Conservation (phyloP, 163 green algal species). For the Trebouxia gelatinosa region DNA sequence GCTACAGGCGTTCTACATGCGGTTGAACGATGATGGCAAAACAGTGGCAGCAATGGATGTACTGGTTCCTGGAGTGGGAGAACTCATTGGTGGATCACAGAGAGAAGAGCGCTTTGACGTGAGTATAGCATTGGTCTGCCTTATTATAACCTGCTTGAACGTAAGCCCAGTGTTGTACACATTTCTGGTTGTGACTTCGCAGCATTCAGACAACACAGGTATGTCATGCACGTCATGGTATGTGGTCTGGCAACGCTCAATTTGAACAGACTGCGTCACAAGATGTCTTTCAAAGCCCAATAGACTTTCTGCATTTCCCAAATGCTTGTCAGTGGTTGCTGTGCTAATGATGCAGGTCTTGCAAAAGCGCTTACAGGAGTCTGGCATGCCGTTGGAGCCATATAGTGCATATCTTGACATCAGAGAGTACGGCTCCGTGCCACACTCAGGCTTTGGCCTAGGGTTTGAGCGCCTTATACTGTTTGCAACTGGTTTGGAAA, state of each 20-base stretch:
- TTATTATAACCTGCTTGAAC: neutral
- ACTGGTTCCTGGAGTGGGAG: slow-evolving; percentile 91
- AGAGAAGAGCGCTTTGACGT: slow-evolving; percentile 89
- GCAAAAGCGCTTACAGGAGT: slow-evolving; percentile 62
- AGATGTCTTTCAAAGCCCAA: no score
- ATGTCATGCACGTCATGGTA: no score
- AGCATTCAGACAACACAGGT: neutral
- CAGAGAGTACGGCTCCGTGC: slow-evolving; percentile 75
- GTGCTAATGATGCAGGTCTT: slow-evolving; percentile 68
- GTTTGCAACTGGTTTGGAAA: slow-evolving; percentile 93
- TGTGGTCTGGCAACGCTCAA: no score
- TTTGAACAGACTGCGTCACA: no score
- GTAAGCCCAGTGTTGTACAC: neutral
- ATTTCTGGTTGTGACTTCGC: neutral
- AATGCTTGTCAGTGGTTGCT: no score
- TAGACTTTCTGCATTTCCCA: no score
- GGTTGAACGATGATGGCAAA: slow-evolving; percentile 87
- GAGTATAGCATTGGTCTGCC: neutral
- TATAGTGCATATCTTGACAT: slow-evolving; percentile 96
- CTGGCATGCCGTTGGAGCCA: slow-evolving; percentile 67
- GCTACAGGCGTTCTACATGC: slow-evolving; percentile 94
- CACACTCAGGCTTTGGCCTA: slow-evolving; percentile 91
- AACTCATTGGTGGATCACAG: slow-evolving; percentile 97
- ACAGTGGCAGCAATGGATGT: slow-evolving; percentile 97
- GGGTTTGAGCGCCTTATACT: slow-evolving; percentile 98